A percentile compares a stretch with the other conserved stretches of the same genome.
These are phyloP conservation scores for Cladophialophora bantiana DNA, from an alignment of 2,329 filamentous ascomycete species.

Conservation along the genomic window DNA sequence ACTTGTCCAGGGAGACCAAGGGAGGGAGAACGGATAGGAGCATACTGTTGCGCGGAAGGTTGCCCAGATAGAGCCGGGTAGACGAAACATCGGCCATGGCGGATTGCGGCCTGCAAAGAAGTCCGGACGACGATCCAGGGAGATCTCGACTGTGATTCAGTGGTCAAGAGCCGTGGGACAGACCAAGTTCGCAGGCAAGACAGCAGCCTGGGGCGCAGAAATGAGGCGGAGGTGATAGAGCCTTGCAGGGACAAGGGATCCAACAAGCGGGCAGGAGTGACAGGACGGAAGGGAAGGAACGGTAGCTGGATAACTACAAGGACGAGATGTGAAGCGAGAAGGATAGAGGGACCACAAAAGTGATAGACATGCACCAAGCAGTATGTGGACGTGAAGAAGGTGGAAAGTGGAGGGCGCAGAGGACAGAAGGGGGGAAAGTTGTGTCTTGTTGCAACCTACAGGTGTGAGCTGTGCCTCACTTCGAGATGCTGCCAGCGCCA, in stretches of 20 bases:
- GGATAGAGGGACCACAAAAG: background rate
- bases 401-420: background rate
- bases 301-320: background rate
- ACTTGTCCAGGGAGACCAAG: conserved; percentile 36
- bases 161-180: conserved; percentile 11
- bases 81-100: conserved; percentile 85
- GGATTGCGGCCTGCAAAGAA: conserved; percentile 7
- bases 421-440: background rate
- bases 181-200: background rate
- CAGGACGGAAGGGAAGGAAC: background rate
- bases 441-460: background rate
- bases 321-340: background rate
- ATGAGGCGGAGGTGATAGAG: background rate
- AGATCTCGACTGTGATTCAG: conserved; percentile 4
- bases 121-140: conserved; percentile 18
- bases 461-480: background rate
- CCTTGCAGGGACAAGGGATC: conserved; percentile 11
- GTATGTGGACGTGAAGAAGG: background rate
- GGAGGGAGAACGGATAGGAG: conserved; percentile 37
- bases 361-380: conserved; percentile 4
- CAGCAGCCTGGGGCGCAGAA: background rate
- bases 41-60: conserved; percentile 95
- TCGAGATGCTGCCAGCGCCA: conserved; percentile 4
- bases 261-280: background rate
- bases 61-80: conserved; percentile 95